Evolutionary conservation across 805 yeast genomes (phyloP), one percentile per base, ranked within the genome.

Genomic region (Groenewaldozyma salmanticensis): DNA sequence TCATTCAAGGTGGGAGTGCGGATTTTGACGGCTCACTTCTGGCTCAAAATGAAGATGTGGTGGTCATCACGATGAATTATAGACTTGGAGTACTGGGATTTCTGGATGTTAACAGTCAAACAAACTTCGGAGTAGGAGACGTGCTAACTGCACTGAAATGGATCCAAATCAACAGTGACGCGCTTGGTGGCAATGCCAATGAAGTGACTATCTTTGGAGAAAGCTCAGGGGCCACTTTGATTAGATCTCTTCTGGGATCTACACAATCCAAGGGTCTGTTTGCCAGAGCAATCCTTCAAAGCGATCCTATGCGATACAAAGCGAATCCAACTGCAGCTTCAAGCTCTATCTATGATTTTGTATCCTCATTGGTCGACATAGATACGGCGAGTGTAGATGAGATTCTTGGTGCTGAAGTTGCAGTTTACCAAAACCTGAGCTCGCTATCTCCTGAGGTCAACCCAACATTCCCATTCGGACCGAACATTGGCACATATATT

Each of bases 141-240:
- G 67, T 60, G 39, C 48, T 61, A 13, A 35, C 40, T 16, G 69
- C 65, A 2, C 46, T 62, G 21, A 50, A 55, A 15, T 66, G 70
- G 71, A 53, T 58, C 15, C 44, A 52, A 31, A 52, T 55, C 31
- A 55, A 65, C 46, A 65, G 65, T 37, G 47, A 34, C 7, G 36
- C 42, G 27, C 65, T 65, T 47, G 68, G 68, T 11, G 70, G 70
- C 20, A 53, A 65, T 42, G 55, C 62, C 1, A 45, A 51, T 21
- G 48, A 47, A 41, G 55, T 66, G 15, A 62, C 67, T 1, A 48
- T 65, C n/a, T 52, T 59, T 47, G 70, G 70, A 5, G 62, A 61
- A 45, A 49, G 59, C 33, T 68, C 70, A 5, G 70, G 70, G 20
- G 67, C 46, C 4, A 50, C 54, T 1, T 15, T 49, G 45, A 40